Evolutionary conservation across 2,329 filamentous ascomycete genomes (phyloP).

Genomic region (Fusarium subtropicale): DNA sequence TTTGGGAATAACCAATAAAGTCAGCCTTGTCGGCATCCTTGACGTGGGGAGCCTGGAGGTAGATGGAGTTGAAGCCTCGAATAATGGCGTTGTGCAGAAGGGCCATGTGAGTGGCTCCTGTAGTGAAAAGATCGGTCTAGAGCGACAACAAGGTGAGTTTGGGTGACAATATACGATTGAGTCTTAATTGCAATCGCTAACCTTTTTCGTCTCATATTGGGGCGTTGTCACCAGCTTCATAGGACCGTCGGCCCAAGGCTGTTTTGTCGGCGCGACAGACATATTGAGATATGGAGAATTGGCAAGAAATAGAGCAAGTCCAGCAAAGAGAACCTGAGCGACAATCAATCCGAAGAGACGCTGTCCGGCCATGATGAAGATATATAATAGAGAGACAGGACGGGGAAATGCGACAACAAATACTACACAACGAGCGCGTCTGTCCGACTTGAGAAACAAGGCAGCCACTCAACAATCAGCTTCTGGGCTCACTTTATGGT

Average conservation of each 20-base stretch:
- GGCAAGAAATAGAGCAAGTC: constrained; percentile 47
- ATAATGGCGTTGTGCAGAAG: constrained; percentile 72
- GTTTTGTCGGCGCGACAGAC: constrained; percentile 44
- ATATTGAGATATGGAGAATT: constrained; percentile 53
- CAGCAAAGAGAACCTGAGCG: constrained; percentile 48
- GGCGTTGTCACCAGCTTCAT: constrained; percentile 67
- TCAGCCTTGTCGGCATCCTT: constrained; percentile 63
- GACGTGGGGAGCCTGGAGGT: constrained; percentile 67
- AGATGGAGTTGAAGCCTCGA: constrained; percentile 73
- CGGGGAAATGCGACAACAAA: not conserved
- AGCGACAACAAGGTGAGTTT: constrained; percentile 2
- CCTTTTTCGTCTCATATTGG: constrained; percentile 64
- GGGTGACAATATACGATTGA: not conserved
- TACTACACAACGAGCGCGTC: constrained; percentile 23
- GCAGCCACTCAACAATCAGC: constrained; percentile 29
- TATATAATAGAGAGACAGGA: not conserved
- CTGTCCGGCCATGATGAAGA: constrained; percentile 38
- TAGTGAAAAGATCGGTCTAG: constrained; percentile 68
- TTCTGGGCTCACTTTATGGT: constrained; percentile 40
- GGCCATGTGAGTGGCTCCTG: constrained; percentile 70
- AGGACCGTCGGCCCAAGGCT: constrained; percentile 65
- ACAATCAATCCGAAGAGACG: constrained; percentile 46
- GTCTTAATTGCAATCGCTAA: constrained; percentile 39
- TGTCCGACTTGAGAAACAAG: constrained; percentile 23
- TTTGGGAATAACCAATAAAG: constrained; percentile 68